Base-by-base conservation (phyloP, 345 rosid genomes). In the Citrus trifoliata region DNA sequence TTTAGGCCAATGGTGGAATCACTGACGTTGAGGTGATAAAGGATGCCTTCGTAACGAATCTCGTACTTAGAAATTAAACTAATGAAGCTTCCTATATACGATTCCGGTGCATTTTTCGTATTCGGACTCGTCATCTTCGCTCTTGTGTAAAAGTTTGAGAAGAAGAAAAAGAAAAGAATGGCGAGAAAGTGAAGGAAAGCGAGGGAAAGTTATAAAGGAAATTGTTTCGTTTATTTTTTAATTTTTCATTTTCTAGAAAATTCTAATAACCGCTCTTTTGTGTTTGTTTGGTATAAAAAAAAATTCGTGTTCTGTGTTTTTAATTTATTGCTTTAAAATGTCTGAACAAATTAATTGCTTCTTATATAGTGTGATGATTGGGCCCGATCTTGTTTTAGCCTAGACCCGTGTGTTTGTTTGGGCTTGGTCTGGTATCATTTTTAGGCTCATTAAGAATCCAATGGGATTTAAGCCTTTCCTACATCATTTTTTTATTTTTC, bases 21-120 rank as follows among this genome's bases (percentile, higher is more conserved):
- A 10, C 81, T 59, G 18, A 71, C 58, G 79, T 73, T 86, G 67
- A 88, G 62, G 64, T 35, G 24, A 63, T 61, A 83, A 5, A 88
- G 84, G 73, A 87, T 42, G 58, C 90, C 90, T 30, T 86, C 84
- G 79, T 84, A 90, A 65, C 89, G 88, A 79, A 83, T 66, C 58
- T 80, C 84, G 77, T 30, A 76, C 78, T 84, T 87, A 3, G 91
- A 80, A 14, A 79, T 82, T 28, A 90, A 67, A 76, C 85, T 79
- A 30, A 84, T 63, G 24, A 79, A 74, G 79, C 86, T 85, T 80
- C 91, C 90, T 10, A 87, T 30, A 66, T 58, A 85, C 4, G 86
- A 70, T 28, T 83, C 87, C 32, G 58, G 81, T 27, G 74, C 83
- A 71, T 3, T 67, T 60, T 21, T 74, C 24, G 80, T 33, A 12